Base-by-base conservation (phyloP, 1,284 basidiomycete genomes). In the Cutaneotrichosporon daszewskae region DNA sequence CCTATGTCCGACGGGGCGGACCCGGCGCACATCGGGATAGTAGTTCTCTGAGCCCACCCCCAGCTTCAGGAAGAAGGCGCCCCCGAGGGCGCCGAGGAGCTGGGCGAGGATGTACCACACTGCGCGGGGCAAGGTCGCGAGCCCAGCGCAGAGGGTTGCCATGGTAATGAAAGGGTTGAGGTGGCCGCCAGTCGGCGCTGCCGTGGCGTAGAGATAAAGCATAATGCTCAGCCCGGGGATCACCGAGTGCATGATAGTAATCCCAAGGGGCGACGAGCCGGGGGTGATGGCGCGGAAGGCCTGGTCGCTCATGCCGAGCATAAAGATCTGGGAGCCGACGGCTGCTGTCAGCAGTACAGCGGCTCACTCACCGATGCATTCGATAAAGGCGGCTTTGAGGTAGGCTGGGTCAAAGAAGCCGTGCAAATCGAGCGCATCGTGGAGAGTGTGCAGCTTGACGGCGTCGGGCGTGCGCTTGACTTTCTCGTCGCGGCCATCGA, bases 131-230 rank as follows among this genome's bases (percentile, higher is more conserved):
- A 44, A 20, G 5, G 43, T 44, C 23, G 31, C 37, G 8, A 44
- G 43, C 6, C 36, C 43, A 6, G 36, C 24, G n/a, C 12, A 22
- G n/a, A 38, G 32, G 10, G 43, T 38, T 16, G 25, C 23, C 28
- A 44, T 20, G 3, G 43, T 44, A 20, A 38, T 38, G 25, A 38
- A 44, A 17, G 43, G 43, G 37, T 44, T 44, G 17, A 44, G 20
- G 16, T 38, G 43, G 2, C 43, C 43, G 18, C 43, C 43, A 4
- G 14, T 28, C 10, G 36, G 22, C 13, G 37, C 18, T 1, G 16
- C 43, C 13, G 43, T 26, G 11, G 43, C 36, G 25, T 16, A 28
- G 23, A 44, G 22, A 17, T 26, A 32, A 24, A 44, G 23, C 18
- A 25, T 23, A 16, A 38, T 44, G 6, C 14, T 37, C 3, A 16